These are phyloP conservation scores for Suhomyces kunorum DNA, from an alignment of 1,139 yeast species.

Conservation along the genomic window DNA sequence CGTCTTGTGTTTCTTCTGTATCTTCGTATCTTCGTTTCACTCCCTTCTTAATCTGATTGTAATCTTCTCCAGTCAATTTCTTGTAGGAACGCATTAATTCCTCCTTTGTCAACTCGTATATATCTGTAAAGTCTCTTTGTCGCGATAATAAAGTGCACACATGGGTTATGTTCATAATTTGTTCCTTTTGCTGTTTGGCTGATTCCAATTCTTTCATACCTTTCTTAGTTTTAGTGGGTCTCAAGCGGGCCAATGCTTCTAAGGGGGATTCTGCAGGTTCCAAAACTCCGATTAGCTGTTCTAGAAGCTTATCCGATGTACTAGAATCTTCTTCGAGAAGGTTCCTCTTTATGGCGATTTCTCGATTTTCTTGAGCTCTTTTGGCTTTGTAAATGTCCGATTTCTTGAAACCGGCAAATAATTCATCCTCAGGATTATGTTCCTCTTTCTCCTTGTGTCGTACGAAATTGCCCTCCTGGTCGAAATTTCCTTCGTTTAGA, in stretches of 20 bases:
- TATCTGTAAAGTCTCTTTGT: constrained; percentile 40
- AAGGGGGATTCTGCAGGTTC: constrained; percentile 66
- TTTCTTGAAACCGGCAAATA: constrained; percentile 47
- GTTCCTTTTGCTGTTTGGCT: constrained; percentile 22
- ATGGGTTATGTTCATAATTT: constrained; percentile 49
- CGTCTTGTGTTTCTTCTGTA: constrained; percentile 12
- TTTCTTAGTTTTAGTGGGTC: constrained; percentile 27
- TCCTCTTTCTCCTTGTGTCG: constrained; percentile 35
- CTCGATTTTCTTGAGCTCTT: constrained; percentile 37
- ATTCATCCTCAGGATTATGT: constrained; percentile 41
- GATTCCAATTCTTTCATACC: constrained; percentile 12
- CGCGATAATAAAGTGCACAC: constrained; percentile 46
- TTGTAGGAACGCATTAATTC: constrained; percentile 56
- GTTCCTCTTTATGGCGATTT: constrained; percentile 12
- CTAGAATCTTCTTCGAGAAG: constrained; percentile 13
- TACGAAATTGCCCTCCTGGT: constrained; percentile 62
- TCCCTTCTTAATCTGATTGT: constrained; percentile 9
- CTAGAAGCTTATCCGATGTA: constrained; percentile 30
- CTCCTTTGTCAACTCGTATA: constrained; percentile 60
- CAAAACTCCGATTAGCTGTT: constrained; percentile 40
- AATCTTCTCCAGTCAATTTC: constrained; percentile 50
- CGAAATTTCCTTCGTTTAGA: constrained; percentile 60
- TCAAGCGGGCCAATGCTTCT: constrained; percentile 57
- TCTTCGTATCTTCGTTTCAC: constrained; percentile 12
- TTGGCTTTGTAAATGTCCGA: constrained; percentile 52